Percentiles rank a stretch among this genome's conserved stretches.
Evolutionary conservation across 202 grass and related monocot genomes (phyloP).

Genomic region (Musa balbisiana): DNA sequence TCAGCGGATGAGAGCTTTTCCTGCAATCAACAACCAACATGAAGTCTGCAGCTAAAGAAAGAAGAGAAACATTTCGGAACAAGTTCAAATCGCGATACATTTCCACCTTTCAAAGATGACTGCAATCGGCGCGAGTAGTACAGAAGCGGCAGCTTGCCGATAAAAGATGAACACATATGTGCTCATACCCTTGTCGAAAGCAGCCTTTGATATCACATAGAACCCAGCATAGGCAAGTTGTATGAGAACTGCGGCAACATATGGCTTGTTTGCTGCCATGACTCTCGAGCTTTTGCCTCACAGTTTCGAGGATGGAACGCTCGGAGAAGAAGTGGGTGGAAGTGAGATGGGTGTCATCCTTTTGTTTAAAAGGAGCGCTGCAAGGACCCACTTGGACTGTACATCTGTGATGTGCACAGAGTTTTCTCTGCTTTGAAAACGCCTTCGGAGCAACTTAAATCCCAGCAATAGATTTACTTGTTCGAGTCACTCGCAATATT

Average conservation of each 20-base stretch:
- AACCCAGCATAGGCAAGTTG: constrained; percentile 57
- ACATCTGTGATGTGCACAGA: no score
- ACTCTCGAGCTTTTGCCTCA: background rate
- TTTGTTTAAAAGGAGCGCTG: no score
- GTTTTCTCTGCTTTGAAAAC: no score
- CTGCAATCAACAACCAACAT: constrained; percentile 18
- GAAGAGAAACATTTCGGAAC: background rate
- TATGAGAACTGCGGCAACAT: constrained; percentile 43
- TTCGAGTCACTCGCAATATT: no score
- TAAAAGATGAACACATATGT: constrained; percentile 67
- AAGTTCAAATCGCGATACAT: background rate
- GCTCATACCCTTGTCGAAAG: constrained; percentile 62
- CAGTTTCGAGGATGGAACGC: no score
- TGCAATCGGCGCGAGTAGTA: constrained; percentile 39
- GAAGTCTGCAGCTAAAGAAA: background rate
- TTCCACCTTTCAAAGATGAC: constrained; percentile 51
- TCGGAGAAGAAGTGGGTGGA: background rate
- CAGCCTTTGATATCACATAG: constrained; percentile 58
- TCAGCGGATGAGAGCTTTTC: constrained; percentile 41
- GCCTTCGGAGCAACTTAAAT: no score
- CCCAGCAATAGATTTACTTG: no score
- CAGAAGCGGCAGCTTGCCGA: constrained; percentile 42
- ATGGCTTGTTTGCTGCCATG: constrained; percentile 36
- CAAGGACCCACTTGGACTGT: no score
- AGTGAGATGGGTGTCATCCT: background rate